phyloP scores from a whole-genome alignment of 495 filamentous ascomycete species.

The Beverwykella pulmonaria region DNA sequence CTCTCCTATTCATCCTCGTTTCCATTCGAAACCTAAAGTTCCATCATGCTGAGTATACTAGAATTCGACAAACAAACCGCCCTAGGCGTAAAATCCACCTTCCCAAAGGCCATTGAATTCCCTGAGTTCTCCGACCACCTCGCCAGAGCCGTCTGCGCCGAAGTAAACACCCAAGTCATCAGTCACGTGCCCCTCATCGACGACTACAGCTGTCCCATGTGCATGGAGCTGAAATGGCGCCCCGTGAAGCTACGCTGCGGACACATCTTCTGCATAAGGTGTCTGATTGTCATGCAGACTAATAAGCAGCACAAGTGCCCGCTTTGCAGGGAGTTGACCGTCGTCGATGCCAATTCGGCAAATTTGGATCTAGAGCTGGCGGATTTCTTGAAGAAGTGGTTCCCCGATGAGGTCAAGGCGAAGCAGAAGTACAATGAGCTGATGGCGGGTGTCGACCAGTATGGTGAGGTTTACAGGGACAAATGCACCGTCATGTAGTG shows the following conservation, averaged over 20 bases:
- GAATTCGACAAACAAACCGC: constrained; percentile 81
- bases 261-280: constrained; percentile 73
- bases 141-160: constrained; percentile 67
- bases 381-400: constrained; percentile 66
- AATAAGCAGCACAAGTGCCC: constrained; percentile 63
- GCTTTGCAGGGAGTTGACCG: constrained; percentile 63
- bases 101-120: constrained; percentile 56
- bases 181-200: constrained; percentile 68
- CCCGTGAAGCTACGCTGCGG: constrained; percentile 66
- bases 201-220: constrained; percentile 76
- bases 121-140: constrained; percentile 58
- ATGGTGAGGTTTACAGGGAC: constrained; percentile 50
- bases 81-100: constrained; percentile 58
- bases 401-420: constrained; percentile 68
- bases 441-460: constrained; percentile 57
- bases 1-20: background rate
- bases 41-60: constrained; percentile 39
- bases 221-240: constrained; percentile 65
- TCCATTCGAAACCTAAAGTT: background rate
- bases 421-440: constrained; percentile 62
- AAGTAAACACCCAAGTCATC: constrained; percentile 65
- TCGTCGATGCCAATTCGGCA: constrained; percentile 62
- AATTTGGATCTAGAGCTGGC: constrained; percentile 65
- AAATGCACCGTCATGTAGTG: constrained; percentile 50
- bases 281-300: constrained; percentile 70